phyloP scores from a whole-genome alignment of 345 rosid genomes.

The Triadica sebifera region DNA sequence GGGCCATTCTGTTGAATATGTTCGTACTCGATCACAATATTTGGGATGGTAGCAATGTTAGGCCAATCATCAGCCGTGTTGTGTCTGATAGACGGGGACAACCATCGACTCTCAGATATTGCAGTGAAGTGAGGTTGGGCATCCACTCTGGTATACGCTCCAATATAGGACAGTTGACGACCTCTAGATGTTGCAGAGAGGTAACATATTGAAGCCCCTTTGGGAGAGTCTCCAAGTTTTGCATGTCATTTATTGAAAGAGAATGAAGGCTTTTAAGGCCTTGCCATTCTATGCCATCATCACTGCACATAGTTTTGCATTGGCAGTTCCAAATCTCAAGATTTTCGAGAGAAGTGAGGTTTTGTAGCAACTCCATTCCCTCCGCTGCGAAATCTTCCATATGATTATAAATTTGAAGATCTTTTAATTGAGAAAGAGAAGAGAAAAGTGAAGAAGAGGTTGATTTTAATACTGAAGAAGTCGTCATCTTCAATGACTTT shows the following conservation, averaged over 20 bases:
- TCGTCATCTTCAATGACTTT: neutral
- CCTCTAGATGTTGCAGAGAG: neutral
- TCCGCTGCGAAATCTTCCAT: neutral
- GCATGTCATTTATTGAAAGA: neutral
- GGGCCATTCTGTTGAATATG: neutral
- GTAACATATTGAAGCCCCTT: conserved; percentile 11
- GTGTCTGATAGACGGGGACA: neutral
- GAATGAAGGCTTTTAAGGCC: conserved; percentile 10
- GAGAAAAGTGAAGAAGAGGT: conserved; percentile 2
- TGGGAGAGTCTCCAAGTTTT: conserved; percentile 15
- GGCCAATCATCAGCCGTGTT: neutral
- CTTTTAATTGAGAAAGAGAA: neutral
- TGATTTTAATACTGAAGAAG: neutral
- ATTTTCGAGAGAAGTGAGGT: conserved; percentile 8
- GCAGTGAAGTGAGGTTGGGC: neutral
- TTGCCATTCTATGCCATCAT: conserved; percentile 10
- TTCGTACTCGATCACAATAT: neutral
- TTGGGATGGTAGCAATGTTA: neutral
- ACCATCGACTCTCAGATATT: neutral
- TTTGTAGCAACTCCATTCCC: neutral
- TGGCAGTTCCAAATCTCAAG: neutral
- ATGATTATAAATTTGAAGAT: no score
- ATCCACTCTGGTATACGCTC: conserved; percentile 9
- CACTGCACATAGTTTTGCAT: neutral
- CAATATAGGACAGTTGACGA: neutral